These are phyloP conservation scores for Aspergillus ochraceus DNA, from an alignment of 2,329 filamentous ascomycete species.

Conservation along the genomic window DNA sequence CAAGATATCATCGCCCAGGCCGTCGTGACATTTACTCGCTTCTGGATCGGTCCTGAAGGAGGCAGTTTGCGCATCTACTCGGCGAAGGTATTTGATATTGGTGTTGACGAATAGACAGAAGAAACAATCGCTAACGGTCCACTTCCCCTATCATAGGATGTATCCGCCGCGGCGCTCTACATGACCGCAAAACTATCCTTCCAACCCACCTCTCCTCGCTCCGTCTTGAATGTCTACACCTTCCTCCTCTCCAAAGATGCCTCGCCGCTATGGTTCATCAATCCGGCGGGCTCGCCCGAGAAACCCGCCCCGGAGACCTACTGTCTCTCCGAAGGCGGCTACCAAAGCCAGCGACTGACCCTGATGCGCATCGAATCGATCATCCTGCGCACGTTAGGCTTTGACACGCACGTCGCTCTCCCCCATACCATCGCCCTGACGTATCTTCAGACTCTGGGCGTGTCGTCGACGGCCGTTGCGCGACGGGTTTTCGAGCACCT, in stretches of 20 bases:
- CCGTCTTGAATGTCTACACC: slow-evolving; percentile 79
- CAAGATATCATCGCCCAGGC: slow-evolving; percentile 85
- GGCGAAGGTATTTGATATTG: slow-evolving; percentile 36
- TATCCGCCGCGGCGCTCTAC: slow-evolving; percentile 79
- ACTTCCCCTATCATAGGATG: slow-evolving; percentile 56
- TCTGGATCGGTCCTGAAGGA: slow-evolving; percentile 63
- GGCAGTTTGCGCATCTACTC: slow-evolving; percentile 46
- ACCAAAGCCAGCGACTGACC: slow-evolving; percentile 62
- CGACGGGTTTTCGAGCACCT: slow-evolving; percentile 71
- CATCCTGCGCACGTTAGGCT: slow-evolving; percentile 73
- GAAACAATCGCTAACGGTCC: not conserved
- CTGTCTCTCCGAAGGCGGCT: slow-evolving; percentile 72
- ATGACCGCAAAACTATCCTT: slow-evolving; percentile 80
- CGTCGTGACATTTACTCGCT: slow-evolving; percentile 77
- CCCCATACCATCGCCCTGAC: slow-evolving; percentile 86
- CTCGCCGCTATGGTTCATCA: slow-evolving; percentile 53
- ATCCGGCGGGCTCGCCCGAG: slow-evolving; percentile 26
- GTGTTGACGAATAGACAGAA: too few relatives aligned
- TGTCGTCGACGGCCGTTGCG: slow-evolving; percentile 60
- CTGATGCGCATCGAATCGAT: slow-evolving; percentile 75
- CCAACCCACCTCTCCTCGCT: slow-evolving; percentile 72
- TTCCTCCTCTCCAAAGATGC: slow-evolving; percentile 67
- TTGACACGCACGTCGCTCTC: slow-evolving; percentile 80
- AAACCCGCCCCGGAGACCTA: slow-evolving; percentile 54
- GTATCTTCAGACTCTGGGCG: slow-evolving; percentile 86